These are phyloP conservation scores for Pichia sporocuriosa DNA, from an alignment of 805 yeast species.

Conservation along the genomic window DNA sequence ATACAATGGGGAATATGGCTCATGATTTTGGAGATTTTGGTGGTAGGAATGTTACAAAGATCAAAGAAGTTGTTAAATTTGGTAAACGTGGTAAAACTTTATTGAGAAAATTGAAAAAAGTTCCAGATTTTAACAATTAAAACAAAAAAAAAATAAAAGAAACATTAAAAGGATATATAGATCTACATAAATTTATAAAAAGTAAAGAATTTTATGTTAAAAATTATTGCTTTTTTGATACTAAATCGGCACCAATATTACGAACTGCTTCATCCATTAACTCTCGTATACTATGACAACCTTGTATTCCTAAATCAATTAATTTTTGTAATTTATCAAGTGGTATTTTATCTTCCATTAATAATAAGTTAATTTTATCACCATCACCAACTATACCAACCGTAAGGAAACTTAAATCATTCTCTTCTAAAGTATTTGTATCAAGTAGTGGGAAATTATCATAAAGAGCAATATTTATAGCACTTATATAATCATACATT, in stretches of 20 bases:
- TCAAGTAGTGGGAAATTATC: constrained; percentile 76
- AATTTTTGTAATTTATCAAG: constrained; percentile 71
- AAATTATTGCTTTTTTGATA: constrained; percentile 21
- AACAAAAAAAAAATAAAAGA: too few relatives aligned
- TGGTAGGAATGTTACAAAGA: not conserved
- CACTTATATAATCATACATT: constrained; percentile 82
- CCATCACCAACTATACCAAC: constrained; percentile 79
- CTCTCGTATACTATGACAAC: constrained; percentile 74
- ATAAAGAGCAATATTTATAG: constrained; percentile 72
- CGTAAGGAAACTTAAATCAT: constrained; percentile 73
- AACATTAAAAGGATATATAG: too few relatives aligned
- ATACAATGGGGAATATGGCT: constrained; percentile 9
- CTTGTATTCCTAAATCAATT: constrained; percentile 77
- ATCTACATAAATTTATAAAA: too few relatives aligned
- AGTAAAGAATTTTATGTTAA: too few relatives aligned
- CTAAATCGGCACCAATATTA: constrained; percentile 54
- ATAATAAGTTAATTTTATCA: constrained; percentile 67
- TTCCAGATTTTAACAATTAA: not conserved
- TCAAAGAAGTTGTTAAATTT: constrained; percentile 6
- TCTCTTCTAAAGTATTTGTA: constrained; percentile 74
- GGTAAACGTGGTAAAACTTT: constrained; percentile 23
- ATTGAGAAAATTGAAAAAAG: constrained; percentile 21
- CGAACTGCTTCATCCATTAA: constrained; percentile 84
- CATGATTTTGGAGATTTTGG: constrained; percentile 6
- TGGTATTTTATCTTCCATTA: constrained; percentile 80